Conservation (phyloP, 345 rosid genomes). For the Lepidium didymum region DNA sequence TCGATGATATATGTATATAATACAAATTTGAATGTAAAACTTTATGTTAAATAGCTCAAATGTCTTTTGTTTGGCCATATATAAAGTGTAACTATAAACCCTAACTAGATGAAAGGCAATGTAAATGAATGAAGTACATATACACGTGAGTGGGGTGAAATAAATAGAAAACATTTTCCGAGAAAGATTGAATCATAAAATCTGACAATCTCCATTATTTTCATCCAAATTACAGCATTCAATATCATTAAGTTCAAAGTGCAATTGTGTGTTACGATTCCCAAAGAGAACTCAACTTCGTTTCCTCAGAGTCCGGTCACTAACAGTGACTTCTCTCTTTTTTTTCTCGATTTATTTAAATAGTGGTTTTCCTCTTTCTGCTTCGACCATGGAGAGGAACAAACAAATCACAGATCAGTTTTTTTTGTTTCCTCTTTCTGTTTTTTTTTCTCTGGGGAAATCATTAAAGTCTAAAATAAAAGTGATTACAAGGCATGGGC, state of each 20-base stretch:
- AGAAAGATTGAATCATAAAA: slow-evolving; percentile 27
- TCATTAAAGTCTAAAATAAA: slow-evolving; percentile 13
- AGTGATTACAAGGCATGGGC: slow-evolving; percentile 31
- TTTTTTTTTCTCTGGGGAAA: background rate
- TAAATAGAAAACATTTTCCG: slow-evolving; percentile 28
- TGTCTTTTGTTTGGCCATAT: background rate
- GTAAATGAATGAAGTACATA: slow-evolving; percentile 10
- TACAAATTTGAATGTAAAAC: too few relatives aligned
- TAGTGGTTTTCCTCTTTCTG: background rate
- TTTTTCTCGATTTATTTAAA: background rate
- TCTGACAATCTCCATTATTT: slow-evolving; percentile 29
- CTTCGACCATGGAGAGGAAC: slow-evolving; percentile 20
- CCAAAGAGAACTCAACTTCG: slow-evolving; percentile 5
- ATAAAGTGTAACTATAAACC: slow-evolving; percentile 12
- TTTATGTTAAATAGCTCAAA: slow-evolving; percentile 19
- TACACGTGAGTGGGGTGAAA: slow-evolving; percentile 17
- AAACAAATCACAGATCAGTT: background rate
- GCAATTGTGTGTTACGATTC: background rate
- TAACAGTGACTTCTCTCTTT: slow-evolving; percentile 16
- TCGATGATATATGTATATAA: too few relatives aligned
- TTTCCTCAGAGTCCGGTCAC: slow-evolving; percentile 25
- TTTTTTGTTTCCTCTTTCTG: background rate
- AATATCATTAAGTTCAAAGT: background rate
- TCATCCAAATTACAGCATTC: slow-evolving; percentile 11
- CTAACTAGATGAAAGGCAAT: slow-evolving; percentile 14